phyloP scores from a whole-genome alignment of 1,284 basidiomycete species.

The Anthracocystis setariae region DNA sequence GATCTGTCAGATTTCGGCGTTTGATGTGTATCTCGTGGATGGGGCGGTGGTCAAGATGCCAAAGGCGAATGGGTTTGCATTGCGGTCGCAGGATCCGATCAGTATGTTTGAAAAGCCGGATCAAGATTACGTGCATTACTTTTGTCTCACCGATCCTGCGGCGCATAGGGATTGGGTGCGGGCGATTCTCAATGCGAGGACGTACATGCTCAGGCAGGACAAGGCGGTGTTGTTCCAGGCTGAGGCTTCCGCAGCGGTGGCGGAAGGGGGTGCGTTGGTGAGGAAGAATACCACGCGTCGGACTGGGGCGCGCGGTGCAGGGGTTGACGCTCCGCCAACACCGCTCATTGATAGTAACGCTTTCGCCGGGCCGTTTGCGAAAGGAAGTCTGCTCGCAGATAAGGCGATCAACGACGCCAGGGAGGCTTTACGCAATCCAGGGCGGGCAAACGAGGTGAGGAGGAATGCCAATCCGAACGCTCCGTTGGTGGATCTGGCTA shows the following conservation, averaged over 20 bases:
- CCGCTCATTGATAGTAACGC: constrained; percentile 51
- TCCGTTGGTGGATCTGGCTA: too few relatives aligned
- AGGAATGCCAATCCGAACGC: too few relatives aligned
- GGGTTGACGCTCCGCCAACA: constrained; percentile 18
- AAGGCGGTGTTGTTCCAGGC: constrained; percentile 57
- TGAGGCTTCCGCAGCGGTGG: constrained; percentile 10
- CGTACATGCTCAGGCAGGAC: constrained; percentile 65
- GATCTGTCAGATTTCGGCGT: constrained; percentile 59
- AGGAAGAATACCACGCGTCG: constrained; percentile 35
- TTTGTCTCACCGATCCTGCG: constrained; percentile 57
- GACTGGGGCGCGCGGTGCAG: constrained; percentile 17
- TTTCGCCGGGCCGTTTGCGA: constrained; percentile 54
- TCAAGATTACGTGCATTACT: constrained; percentile 62
- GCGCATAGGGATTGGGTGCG: constrained; percentile 66
- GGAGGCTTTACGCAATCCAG: constrained; percentile 45
- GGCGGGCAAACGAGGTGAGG: too few relatives aligned
- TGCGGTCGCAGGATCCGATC: constrained; percentile 56
- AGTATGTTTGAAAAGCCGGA: constrained; percentile 61
- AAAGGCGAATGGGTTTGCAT: constrained; percentile 61
- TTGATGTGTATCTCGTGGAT: constrained; percentile 64
- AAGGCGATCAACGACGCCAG: constrained; percentile 50
- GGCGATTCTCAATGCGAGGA: constrained; percentile 58
- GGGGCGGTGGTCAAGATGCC: constrained; percentile 49
- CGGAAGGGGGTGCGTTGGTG: constrained; percentile 35
- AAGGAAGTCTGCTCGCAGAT: constrained; percentile 55